Evolutionary conservation across 352 stramenopile species (phyloP).

Genomic region (Phytophthora pinifolia): DNA sequence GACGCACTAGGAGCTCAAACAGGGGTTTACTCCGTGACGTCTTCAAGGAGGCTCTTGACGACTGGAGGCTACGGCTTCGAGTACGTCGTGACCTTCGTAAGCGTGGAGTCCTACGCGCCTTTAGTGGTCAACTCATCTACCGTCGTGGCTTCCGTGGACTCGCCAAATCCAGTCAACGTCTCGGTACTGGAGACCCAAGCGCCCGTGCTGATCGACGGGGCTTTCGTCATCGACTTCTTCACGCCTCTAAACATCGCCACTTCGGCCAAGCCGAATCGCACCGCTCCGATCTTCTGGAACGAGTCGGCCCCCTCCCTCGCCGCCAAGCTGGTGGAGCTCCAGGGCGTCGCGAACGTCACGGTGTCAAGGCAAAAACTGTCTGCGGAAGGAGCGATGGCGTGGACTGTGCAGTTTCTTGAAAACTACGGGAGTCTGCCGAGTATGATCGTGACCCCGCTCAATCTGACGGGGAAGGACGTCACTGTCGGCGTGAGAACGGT

Average conservation of each 20-base stretch:
- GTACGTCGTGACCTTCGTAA: constrained; percentile 56
- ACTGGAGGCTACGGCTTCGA: constrained; percentile 39
- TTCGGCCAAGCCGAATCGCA: constrained; percentile 25
- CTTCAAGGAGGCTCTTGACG: constrained; percentile 18
- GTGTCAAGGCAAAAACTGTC: constrained; percentile 38
- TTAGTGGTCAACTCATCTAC: constrained; percentile 26
- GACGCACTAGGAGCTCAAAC: constrained; percentile 31
- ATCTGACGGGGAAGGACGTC: constrained; percentile 51
- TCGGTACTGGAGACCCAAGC: constrained; percentile 29
- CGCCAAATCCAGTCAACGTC: constrained; percentile 15
- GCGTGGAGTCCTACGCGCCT: constrained; percentile 43
- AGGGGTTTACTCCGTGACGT: constrained; percentile 37
- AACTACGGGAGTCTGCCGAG: constrained; percentile 60
- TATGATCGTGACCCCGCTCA: constrained; percentile 41
- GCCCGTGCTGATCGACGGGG: constrained; percentile 45
- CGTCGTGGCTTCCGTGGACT: constrained; percentile 13
- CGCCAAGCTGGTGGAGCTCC: constrained; percentile 38
- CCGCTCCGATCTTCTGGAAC: constrained; percentile 52
- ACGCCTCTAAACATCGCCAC: constrained; percentile 43
- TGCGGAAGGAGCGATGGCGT: constrained; percentile 61
- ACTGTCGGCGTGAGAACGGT: constrained; percentile 37
- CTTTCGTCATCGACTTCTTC: constrained; percentile 51
- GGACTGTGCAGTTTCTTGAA: constrained; percentile 59
- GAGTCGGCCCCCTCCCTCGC: constrained; percentile 31
- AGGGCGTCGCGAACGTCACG: constrained; percentile 54